Evolutionary conservation across 768 basidiomycete species (phyloP), one percentile per base, ranked within the genome.

Genomic region (Amanita exitialis): DNA sequence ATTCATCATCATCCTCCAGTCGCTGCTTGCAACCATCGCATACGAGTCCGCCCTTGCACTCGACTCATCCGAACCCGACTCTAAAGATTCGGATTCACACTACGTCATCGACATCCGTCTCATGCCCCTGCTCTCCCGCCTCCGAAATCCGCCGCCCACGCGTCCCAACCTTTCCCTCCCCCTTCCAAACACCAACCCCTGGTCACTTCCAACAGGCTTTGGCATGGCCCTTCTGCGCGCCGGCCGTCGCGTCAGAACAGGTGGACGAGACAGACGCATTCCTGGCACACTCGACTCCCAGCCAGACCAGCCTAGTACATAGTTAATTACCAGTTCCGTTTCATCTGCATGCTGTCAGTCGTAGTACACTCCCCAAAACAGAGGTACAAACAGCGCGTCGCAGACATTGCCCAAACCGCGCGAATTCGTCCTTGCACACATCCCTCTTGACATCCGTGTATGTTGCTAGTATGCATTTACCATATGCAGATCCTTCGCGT

Each of bases 371-470:
- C 25, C 6, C 13, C 8, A 36, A 21, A 27, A 28, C 7, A 13
- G 38, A 39, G n/a, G 36, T 28, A 69, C 81, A 53, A 67, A 96
- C 95, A 49, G 83, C 82, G 56, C 79, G 71, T 43, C 82, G 80
- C 28, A 99, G 66, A 64, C 95, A 99, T 28, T 77, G 71, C 36
- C 82, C 85, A 65, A 98, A 99, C 56, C 78, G 79, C 10, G 72
- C 72, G 54, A 96, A 98, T 66, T 97, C 91, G 2, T 77, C 76
- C 46, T 79, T 79, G 69, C 95, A 99, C 58, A 81, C 78, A 58
- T 90, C 88, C 64, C 86, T 86, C 53, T 71, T 78, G 4, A 91
- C 84, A 54, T 98, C 95, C 25, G 79, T 79, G 65, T 96, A 95
- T 3, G 78, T 78, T 1, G 80, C 77, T 25, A 86, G 70, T 42